A percentile compares a stretch with the other conserved stretches of the same genome.
phyloP scores from a whole-genome alignment of 2,329 filamentous ascomycete species.

The Ceratocystiopsis minuta region DNA sequence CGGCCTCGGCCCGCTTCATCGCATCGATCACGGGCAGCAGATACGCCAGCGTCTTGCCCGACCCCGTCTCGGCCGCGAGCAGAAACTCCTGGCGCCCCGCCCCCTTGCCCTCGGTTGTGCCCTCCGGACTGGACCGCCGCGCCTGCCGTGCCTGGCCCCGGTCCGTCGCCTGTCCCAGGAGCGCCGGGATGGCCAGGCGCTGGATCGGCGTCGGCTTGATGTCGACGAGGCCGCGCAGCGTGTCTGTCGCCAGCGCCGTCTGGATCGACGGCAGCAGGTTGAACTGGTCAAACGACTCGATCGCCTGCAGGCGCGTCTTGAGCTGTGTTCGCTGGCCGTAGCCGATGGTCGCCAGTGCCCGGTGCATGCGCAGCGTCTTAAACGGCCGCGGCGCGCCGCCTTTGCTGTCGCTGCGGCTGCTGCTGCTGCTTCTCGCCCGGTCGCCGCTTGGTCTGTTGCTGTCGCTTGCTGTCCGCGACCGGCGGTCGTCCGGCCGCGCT shows the following conservation, averaged over 20 bases:
- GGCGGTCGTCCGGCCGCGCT: too few species aligned
- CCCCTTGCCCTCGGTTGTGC: too few species aligned
- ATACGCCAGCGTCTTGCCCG: constrained; percentile 91
- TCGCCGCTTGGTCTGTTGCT: background rate
- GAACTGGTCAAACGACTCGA: constrained; percentile 70
- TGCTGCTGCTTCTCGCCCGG: too few species aligned
- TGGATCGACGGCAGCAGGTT: constrained; percentile 54
- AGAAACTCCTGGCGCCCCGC: constrained; percentile 37
- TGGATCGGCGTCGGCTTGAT: constrained; percentile 78
- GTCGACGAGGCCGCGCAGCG: constrained; percentile 55
- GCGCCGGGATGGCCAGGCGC: constrained; percentile 65
- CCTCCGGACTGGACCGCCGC: constrained; percentile 8
- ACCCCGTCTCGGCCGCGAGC: constrained; percentile 88
- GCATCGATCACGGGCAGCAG: constrained; percentile 70
- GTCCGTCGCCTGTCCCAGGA: constrained; percentile 41
- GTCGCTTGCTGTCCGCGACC: too few species aligned
- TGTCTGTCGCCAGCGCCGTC: constrained; percentile 53
- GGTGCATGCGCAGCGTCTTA: constrained; percentile 91
- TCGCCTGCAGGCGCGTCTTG: constrained; percentile 39
- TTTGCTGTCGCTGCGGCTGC: background rate
- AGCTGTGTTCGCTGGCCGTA: constrained; percentile 45
- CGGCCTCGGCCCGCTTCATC: constrained; percentile 56
- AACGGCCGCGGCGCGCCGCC: constrained; percentile 23
- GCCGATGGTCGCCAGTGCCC: constrained; percentile 53
- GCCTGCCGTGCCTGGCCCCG: constrained; percentile 1